These are phyloP conservation scores for Collybia sp. DNA, from an alignment of 768 basidiomycete genomes.

Conservation along the genomic window DNA sequence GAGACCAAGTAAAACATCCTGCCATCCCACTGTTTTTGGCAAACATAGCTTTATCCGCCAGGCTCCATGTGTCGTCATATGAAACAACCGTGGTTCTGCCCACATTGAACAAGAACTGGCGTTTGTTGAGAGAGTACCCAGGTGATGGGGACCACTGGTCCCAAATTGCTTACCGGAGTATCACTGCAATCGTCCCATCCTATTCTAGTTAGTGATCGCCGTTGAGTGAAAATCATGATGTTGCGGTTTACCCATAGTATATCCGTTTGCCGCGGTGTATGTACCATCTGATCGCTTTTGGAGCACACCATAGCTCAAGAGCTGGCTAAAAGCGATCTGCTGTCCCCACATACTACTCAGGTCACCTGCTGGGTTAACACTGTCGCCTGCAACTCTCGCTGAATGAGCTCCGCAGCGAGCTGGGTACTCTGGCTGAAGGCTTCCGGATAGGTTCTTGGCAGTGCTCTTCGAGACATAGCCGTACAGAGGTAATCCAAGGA, in stretches of 20 bases:
- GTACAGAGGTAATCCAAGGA: conserved; percentile 67
- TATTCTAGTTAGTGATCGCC: conserved; percentile 12
- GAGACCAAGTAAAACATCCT: conserved; percentile 54
- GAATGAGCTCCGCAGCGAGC: conserved; percentile 26
- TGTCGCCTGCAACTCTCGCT: conserved; percentile 9
- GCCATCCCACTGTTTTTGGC: conserved; percentile 46
- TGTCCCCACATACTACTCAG: conserved; percentile 44
- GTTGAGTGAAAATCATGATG: not conserved
- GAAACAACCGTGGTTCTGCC: conserved; percentile 51
- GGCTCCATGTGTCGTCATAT: conserved; percentile 53
- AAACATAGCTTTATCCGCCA: conserved; percentile 51
- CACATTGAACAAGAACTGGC: conserved; percentile 37
- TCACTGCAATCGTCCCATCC: conserved; percentile 68
- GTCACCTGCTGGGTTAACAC: conserved; percentile 25
- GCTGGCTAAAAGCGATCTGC: conserved; percentile 45
- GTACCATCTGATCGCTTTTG: conserved; percentile 35
- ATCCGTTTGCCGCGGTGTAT: conserved; percentile 40
- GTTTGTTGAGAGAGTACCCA: not conserved
- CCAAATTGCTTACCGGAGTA: conserved; percentile 44
- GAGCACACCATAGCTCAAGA: conserved; percentile 38
- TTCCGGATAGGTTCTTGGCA: conserved; percentile 24
- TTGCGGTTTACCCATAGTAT: conserved; percentile 36
- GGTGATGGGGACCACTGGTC: conserved; percentile 20
- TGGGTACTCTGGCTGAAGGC: conserved; percentile 11
- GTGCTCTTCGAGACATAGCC: conserved; percentile 56